Base-by-base conservation (phyloP, 768 basidiomycete genomes). In the Sporobolomyces roseus region DNA sequence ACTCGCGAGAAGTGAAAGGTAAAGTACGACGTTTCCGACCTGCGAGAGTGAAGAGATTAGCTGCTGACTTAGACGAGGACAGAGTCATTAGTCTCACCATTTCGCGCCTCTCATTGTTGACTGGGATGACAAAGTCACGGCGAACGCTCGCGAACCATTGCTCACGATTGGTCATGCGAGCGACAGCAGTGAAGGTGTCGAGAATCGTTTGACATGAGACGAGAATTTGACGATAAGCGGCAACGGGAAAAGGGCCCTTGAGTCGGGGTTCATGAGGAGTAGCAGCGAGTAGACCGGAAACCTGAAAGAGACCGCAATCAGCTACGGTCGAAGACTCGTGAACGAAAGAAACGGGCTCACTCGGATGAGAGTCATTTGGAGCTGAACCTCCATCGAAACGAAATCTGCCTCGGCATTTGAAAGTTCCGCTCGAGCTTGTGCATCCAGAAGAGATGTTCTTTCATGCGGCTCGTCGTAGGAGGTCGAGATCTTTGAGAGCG, bases 111-210 rank as follows among this genome's bases (percentile, higher is more conserved):
- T 96, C 88, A 75, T 81, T 84, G 75, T 89, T 96, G 53, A 94
- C 93, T 1, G 94, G 93, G 3, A 90, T 78, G 70, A 98, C 90
- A 74, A 96, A 97, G 64, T 94, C 91, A 33, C 83, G 81, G 49
- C 89, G 83, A 27, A 97, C 90, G 62, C 45, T 48, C 17, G 36
- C 61, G 74, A 75, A 56, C 93, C 93, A 97, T 81, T 94, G 92
- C 78, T 94, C 90, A 46, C 91, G 84, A 0, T 91, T 92, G 8
- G 90, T 96, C n/a, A 97, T 93, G 77, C 91, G 93, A 33, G 93
- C 85, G 89, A 98, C 96, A 72, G 90, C 90, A 77, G 98, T 96
- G 64, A 99, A 79, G 76, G 85, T 87, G 75, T 93, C 92, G 69
- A 94, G 79, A 36, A 93, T 91, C 1, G 85, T 86, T 78, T 94